Evolutionary conservation across 2,329 filamentous ascomycete species (phyloP), one percentile per base, ranked within the genome.

Genomic region (Xylariaceae sp.): DNA sequence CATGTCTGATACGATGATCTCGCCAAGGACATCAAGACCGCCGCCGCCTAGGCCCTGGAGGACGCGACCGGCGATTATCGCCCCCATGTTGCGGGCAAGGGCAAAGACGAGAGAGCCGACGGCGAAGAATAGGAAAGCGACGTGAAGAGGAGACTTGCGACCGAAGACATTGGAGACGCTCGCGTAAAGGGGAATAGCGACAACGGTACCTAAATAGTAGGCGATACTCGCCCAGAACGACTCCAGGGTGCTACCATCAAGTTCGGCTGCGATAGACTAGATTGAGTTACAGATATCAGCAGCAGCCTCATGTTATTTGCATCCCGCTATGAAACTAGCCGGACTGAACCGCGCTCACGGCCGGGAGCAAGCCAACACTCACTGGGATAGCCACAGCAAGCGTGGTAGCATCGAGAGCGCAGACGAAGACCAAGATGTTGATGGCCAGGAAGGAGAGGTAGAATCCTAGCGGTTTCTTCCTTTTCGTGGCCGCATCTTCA

Each of bases 211-310:
- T 2, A 70, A 52, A 9, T 62, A 59, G 44, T 62, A 69, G 7
- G 67, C 54, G 66, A 79, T 61, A 52, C 69, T 60, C 52, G 77
- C 57, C 74, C 75, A 56, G 66, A 75, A 60, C 44, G 65, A 63
- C 43, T 69, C 60, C 1, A 70, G 46, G 0, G 61, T 66, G 2
- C 56, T 65, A 7, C 64, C 67, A 26, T 61, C 41, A 14, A 70
- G 60, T 20, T 70, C 56, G 42, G 48, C 32, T 2, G 60, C 59
- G 43, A 68, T 67, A 3, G 57, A 57, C 65, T 68, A 29, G n/a
- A 5, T 10, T 26, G 40, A 29, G 42, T 57, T 10, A 16, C 32
- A 16, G 14, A 16, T 37, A 37, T 50, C 32, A 47, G 23, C 4
- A 57, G 21, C 47, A 44, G 16, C 14, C 9, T 7, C n/a, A 16